Percentiles rank a stretch among this genome's conserved stretches.
Conservation (phyloP, 495 filamentous ascomycete species). For the Margaritispora aquatica region DNA sequence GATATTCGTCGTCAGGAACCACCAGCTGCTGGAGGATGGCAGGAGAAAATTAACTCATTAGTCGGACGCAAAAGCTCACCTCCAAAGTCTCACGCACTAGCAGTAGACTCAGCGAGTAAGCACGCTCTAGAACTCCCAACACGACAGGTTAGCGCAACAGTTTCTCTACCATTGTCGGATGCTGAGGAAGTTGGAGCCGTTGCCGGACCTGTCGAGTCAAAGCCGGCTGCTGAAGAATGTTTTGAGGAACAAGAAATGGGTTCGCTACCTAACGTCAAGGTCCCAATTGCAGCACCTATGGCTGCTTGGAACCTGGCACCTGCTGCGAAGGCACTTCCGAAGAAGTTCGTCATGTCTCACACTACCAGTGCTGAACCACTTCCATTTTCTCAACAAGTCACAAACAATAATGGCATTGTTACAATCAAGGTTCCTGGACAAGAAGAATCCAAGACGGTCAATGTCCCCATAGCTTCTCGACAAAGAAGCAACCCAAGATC, state of each 20-base stretch:
- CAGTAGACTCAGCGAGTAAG: constrained; percentile 53
- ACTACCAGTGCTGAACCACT: constrained; percentile 34
- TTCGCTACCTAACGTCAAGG: constrained; percentile 61
- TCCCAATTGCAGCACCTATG: constrained; percentile 56
- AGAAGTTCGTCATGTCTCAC: constrained; percentile 29
- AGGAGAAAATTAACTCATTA: constrained; percentile 67
- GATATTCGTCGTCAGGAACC: constrained; percentile 16
- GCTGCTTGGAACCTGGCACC: constrained; percentile 33
- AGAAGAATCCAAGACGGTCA: constrained; percentile 31
- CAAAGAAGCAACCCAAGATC: constrained; percentile 43
- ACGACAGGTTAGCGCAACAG: constrained; percentile 45
- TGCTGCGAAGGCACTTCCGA: constrained; percentile 28
- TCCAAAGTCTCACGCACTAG: constrained; percentile 46
- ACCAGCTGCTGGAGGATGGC: constrained; percentile 49
- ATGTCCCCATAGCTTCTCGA: constrained; percentile 30
- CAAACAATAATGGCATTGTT: constrained; percentile 34
- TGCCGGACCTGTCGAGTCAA: constrained; percentile 36
- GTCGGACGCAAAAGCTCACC: constrained; percentile 54
- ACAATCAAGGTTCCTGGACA: constrained; percentile 39
- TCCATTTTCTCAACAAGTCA: constrained; percentile 31
- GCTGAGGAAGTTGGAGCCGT: constrained; percentile 12
- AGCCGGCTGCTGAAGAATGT: constrained; percentile 68
- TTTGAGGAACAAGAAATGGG: constrained; percentile 81
- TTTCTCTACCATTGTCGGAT: constrained; percentile 46
- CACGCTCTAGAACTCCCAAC: constrained; percentile 47